These are phyloP conservation scores for Rhodotorula sp. DNA, from an alignment of 1,284 basidiomycete genomes.

Conservation along the genomic window DNA sequence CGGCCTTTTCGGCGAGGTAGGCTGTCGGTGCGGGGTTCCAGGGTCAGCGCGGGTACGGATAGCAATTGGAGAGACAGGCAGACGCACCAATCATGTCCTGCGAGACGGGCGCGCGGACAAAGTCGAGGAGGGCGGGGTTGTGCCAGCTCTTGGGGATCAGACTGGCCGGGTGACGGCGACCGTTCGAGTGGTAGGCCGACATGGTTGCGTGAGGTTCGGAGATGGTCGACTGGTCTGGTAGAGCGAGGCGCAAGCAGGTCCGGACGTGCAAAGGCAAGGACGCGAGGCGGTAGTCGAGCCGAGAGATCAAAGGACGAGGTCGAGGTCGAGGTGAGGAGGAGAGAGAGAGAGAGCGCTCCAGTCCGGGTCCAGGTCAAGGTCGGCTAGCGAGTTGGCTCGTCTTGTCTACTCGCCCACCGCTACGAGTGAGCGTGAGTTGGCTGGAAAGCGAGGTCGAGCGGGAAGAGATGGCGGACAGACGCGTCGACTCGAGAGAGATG, in stretches of 20 bases:
- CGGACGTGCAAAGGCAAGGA: neutral
- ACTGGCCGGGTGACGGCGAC: conserved; percentile 44
- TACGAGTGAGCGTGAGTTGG: no score
- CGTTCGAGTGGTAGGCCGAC: conserved; percentile 27
- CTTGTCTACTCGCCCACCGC: no score
- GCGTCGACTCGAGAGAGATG: no score
- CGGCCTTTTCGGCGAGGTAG: conserved; percentile 67
- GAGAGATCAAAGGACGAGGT: neutral
- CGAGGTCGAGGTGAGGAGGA: neutral
- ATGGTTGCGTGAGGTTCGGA: no score
- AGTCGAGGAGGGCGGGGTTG: conserved; percentile 71
- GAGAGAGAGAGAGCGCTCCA: neutral
- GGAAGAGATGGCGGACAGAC: no score
- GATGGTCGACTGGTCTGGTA: no score
- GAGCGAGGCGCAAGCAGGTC: neutral
- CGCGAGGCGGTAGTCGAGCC: neutral
- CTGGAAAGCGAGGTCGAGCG: no score
- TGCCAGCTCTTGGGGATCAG: conserved; percentile 54
- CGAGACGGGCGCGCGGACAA: conserved; percentile 73
- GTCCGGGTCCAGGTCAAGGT: no score
- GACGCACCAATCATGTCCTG: conserved; percentile 69
- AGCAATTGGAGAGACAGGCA: neutral
- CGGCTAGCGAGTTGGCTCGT: no score
- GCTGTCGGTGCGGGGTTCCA: conserved; percentile 28
- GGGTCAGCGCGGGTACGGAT: neutral